Conservation (phyloP, 2,329 filamentous ascomycete species). For the Calonectria naviculata region DNA sequence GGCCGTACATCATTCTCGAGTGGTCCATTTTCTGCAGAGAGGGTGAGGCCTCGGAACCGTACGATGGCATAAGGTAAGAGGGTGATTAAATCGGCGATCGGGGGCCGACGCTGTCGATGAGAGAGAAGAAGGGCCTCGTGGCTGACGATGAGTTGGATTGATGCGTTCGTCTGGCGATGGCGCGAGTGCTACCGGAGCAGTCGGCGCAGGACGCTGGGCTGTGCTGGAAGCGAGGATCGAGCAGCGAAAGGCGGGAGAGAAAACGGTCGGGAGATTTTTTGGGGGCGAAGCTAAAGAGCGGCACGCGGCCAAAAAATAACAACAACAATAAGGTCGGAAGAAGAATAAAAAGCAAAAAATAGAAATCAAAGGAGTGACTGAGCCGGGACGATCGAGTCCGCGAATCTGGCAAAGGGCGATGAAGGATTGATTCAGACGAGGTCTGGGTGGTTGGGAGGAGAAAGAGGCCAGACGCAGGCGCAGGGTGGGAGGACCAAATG, state of each 20-base stretch:
- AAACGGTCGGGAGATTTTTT: constrained; percentile 2
- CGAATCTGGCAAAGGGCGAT: constrained; percentile 4
- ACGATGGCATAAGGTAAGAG: constrained; percentile 75
- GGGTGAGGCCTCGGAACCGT: constrained; percentile 78
- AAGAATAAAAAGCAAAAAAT: constrained; percentile 24
- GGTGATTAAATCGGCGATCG: constrained; percentile 13
- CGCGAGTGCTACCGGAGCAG: constrained; percentile 45
- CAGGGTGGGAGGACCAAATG: constrained; percentile 25
- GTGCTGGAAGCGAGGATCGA: constrained; percentile 21
- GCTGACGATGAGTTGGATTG: not conserved
- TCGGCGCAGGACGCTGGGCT: constrained; percentile 31
- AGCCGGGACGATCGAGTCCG: constrained; percentile 33
- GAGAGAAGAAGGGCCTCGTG: constrained; percentile 4
- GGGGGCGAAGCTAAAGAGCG: constrained; percentile 30
- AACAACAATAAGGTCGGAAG: not conserved
- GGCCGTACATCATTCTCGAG: constrained; percentile 65
- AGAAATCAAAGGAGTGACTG: constrained; percentile 37
- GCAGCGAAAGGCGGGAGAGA: constrained; percentile 21
- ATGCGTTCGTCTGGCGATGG: constrained; percentile 10
- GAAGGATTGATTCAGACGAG: constrained; percentile 20
- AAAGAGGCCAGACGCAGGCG: constrained; percentile 25
- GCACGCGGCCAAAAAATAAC: constrained; percentile 21
- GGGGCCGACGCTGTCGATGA: not conserved
- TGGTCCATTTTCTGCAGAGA: constrained; percentile 86
- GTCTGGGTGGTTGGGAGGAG: constrained; percentile 28